Percentiles rank a stretch among this genome's conserved stretches.
Evolutionary conservation across 2,329 filamentous ascomycete genomes (phyloP).

Genomic region (Paracamarosporium sp.): DNA sequence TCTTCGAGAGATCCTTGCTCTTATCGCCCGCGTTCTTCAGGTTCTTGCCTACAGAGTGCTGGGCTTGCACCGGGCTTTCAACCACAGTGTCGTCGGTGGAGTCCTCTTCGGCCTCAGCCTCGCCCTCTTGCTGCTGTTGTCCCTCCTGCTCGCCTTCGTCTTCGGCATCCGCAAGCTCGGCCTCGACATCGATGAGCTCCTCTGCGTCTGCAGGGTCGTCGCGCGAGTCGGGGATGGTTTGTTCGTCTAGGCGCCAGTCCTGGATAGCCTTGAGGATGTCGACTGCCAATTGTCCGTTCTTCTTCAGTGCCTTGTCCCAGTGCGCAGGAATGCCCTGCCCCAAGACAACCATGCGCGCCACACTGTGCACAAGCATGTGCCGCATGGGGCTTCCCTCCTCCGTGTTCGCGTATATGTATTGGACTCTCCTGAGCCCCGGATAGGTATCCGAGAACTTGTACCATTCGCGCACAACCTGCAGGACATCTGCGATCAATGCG

Average conservation of each 20-base stretch:
- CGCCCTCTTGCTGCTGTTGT: conserved; percentile 26
- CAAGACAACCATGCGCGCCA: conserved; percentile 59
- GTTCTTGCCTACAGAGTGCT: conserved; percentile 3
- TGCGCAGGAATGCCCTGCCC: conserved; percentile 58
- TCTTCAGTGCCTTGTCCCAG: conserved; percentile 62
- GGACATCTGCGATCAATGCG: conserved; percentile 55
- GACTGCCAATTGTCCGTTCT: conserved; percentile 62
- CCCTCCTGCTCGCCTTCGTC: conserved; percentile 35
- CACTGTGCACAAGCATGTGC: conserved; percentile 55
- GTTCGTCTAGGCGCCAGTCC: conserved; percentile 59
- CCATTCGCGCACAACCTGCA: conserved; percentile 58
- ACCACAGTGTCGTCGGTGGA: conserved; percentile 28
- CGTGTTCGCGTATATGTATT: conserved; percentile 60
- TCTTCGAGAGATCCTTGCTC: conserved; percentile 24
- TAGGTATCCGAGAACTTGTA: conserved; percentile 61
- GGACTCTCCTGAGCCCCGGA: conserved; percentile 60
- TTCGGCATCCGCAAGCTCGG: conserved; percentile 47
- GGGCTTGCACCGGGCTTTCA: conserved; percentile 22
- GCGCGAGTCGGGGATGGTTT: conserved; percentile 57
- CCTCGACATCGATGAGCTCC: conserved; percentile 40
- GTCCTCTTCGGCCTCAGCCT: conserved; percentile 19
- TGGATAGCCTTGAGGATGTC: conserved; percentile 62
- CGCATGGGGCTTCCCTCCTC: conserved; percentile 56
- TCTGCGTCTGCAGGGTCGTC: conserved; percentile 51
- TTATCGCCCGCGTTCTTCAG: conserved; percentile 19